Percentiles rank a stretch among this genome's conserved stretches.
Evolutionary conservation across 2,329 filamentous ascomycete species (phyloP).

Genomic region (Iodosphaeria phyllophila): DNA sequence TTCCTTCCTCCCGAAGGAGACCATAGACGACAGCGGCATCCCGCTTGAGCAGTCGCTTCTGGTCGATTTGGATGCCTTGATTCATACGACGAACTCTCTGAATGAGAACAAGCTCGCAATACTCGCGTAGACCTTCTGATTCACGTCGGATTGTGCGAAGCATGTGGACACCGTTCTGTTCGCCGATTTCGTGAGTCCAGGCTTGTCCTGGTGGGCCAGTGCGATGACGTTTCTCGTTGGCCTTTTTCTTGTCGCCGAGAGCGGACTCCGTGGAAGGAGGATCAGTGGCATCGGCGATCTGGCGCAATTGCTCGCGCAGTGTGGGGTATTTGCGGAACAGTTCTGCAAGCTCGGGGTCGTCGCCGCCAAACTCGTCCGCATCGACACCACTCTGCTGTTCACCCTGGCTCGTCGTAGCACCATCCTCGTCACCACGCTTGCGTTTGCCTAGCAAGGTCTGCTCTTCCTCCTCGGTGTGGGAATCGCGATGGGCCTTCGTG

Average conservation of each 20-base stretch:
- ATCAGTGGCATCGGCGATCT: conserved; percentile 13
- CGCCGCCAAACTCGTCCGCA: not conserved
- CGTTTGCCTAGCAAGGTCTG: too few species aligned
- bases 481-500: conserved; percentile 27
- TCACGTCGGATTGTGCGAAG: conserved; percentile 33
- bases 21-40: too few species aligned
- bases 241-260: conserved; percentile 1
- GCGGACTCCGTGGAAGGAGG: conserved; percentile 6
- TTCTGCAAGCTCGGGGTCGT: conserved; percentile 3
- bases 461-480: conserved; percentile 16
- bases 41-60: too few species aligned
- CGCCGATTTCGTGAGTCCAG: conserved; percentile 41
- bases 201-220: conserved; percentile 19
- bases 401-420: too few species aligned
- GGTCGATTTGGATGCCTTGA: too few species aligned
- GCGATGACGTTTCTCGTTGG: conserved; percentile 11
- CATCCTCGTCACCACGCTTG: too few species aligned
- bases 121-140: conserved; percentile 41
- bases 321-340: conserved; percentile 12
- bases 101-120: conserved; percentile 38
- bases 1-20: too few species aligned
- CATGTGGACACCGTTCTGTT: conserved; percentile 33
- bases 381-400: too few species aligned
- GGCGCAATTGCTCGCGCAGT: conserved; percentile 9
- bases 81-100: too few species aligned